A percentile compares a stretch with the other conserved stretches of the same genome.
phyloP scores from a whole-genome alignment of 2,329 filamentous ascomycete species.

The Ilyonectria sp. region DNA sequence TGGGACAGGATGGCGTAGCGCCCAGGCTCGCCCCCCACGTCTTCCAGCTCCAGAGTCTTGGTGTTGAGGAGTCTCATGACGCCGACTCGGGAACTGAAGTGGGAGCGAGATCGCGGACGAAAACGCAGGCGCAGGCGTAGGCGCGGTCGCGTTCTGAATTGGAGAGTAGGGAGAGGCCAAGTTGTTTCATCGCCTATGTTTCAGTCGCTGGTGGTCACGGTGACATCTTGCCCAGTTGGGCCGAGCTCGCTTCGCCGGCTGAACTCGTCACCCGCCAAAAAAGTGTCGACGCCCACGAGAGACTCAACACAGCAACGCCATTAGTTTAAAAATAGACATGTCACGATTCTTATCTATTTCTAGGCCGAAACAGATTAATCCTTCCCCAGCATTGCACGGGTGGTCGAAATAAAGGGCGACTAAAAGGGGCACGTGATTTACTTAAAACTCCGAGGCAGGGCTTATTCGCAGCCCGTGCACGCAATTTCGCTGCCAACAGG shows the following conservation, averaged over 20 bases:
- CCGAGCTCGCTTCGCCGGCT: constrained; percentile 13
- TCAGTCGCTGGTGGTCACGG: constrained; percentile 30
- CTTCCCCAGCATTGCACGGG: constrained; percentile 9
- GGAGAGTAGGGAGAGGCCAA: constrained; percentile 10
- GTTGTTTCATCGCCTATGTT: constrained; percentile 27
- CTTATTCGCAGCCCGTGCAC: constrained; percentile 9
- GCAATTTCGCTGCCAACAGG: neutral
- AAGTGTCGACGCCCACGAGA: constrained; percentile 2
- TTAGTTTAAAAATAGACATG: constrained; percentile 22
- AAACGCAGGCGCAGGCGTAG: neutral
- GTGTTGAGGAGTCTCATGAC: constrained; percentile 48
- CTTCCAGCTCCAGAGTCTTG: constrained; percentile 46
- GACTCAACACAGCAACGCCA: neutral
- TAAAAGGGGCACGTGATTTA: constrained; percentile 18
- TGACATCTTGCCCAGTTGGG: constrained; percentile 33
- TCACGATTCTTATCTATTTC: constrained; percentile 6
- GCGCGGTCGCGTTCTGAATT: constrained; percentile 26
- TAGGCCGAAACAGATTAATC: neutral
- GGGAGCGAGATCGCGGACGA: neutral
- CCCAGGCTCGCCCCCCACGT: constrained; percentile 33
- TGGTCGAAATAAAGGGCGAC: constrained; percentile 23
- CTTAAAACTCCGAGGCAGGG: constrained; percentile 8
- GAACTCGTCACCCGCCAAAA: constrained; percentile 4
- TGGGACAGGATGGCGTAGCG: constrained; percentile 48
- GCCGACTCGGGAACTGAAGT: constrained; percentile 12